Conservation (phyloP, 352 stramenopile species). For the Phytopythium kandeliae region DNA sequence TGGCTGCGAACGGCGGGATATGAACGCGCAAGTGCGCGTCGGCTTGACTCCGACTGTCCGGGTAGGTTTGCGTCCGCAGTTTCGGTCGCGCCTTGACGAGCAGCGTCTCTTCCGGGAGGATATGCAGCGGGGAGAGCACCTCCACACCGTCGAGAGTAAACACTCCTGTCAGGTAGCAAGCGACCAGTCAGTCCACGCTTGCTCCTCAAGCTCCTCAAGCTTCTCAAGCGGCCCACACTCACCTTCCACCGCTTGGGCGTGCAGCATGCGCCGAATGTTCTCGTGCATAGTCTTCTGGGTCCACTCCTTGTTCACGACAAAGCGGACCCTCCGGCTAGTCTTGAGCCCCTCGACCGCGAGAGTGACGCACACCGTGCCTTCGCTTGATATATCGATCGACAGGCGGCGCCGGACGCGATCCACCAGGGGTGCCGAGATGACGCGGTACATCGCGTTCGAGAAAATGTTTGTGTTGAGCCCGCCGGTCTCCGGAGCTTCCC, state of each 20-base stretch:
- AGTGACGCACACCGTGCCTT: slow-evolving; percentile 67
- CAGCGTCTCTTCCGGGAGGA: slow-evolving; percentile 63
- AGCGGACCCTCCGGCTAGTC: slow-evolving; percentile 46
- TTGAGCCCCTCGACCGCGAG: slow-evolving; percentile 68
- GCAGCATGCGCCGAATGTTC: slow-evolving; percentile 65
- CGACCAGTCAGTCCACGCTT: neutral
- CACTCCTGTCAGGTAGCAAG: slow-evolving; percentile 29
- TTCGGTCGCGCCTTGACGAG: slow-evolving; percentile 65
- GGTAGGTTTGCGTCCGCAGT: slow-evolving; percentile 20
- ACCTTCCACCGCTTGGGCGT: slow-evolving; percentile 61
- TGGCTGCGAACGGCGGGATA: slow-evolving; percentile 5
- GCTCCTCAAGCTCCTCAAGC: neutral
- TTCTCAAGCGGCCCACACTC: too few species aligned
- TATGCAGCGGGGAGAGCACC: slow-evolving; percentile 68
- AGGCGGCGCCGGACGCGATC: slow-evolving; percentile 69
- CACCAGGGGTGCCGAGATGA: slow-evolving; percentile 71
- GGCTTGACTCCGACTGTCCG: slow-evolving; percentile 9
- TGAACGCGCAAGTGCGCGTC: slow-evolving; percentile 18
- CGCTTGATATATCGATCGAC: slow-evolving; percentile 73
- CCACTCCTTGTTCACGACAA: slow-evolving; percentile 73
- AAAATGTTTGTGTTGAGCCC: slow-evolving; percentile 62
- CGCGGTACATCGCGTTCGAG: slow-evolving; percentile 77
- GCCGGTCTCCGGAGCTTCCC: slow-evolving; percentile 14
- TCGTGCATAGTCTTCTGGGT: slow-evolving; percentile 46
- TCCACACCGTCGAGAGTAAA: slow-evolving; percentile 47